A percentile compares a stretch with the other conserved stretches of the same genome.
phyloP scores from a whole-genome alignment of 768 basidiomycete species.

The Mycena indigotica region DNA sequence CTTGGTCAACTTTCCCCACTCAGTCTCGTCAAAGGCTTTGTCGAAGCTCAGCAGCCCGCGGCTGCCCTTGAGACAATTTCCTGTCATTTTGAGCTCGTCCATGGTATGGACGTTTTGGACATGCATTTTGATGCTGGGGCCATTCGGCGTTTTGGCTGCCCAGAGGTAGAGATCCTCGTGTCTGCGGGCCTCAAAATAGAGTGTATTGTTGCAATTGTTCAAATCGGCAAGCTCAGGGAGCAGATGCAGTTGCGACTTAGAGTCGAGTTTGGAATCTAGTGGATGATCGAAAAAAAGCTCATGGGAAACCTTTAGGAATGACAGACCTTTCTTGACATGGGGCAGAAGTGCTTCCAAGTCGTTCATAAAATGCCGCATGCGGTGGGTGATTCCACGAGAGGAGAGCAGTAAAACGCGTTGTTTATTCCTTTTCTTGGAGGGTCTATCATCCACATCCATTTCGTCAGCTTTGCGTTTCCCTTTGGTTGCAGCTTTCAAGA shows the following conservation, averaged over 20 bases:
- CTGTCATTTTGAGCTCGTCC: conserved; percentile 99
- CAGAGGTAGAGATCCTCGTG: conserved; percentile 97
- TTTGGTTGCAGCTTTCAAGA: conserved; percentile 63
- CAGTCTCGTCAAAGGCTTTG: conserved; percentile 82
- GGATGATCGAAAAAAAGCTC: neutral
- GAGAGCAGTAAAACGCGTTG: conserved; percentile 92
- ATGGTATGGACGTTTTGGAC: conserved; percentile 99
- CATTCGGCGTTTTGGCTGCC: conserved; percentile 96
- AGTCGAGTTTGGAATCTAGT: conserved; percentile 94
- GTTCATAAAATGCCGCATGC: conserved; percentile 97
- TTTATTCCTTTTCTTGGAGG: conserved; percentile 76
- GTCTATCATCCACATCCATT: conserved; percentile 53
- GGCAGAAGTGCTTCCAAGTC: conserved; percentile 89
- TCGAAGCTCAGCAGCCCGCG: conserved; percentile 93
- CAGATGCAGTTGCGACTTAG: conserved; percentile 89
- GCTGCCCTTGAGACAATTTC: conserved; percentile 96
- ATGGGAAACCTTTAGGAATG: neutral
- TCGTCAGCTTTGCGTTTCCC: conserved; percentile 64
- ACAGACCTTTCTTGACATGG: conserved; percentile 93
- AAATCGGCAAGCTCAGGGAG: conserved; percentile 96
- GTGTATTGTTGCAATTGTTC: conserved; percentile 94
- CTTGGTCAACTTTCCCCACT: conserved; percentile 85
- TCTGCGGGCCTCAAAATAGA: conserved; percentile 95
- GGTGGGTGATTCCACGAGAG: conserved; percentile 91
- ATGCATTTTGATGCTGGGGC: conserved; percentile 95